Conservation (phyloP, 2,329 filamentous ascomycete genomes). For the Arthroderma uncinatum region DNA sequence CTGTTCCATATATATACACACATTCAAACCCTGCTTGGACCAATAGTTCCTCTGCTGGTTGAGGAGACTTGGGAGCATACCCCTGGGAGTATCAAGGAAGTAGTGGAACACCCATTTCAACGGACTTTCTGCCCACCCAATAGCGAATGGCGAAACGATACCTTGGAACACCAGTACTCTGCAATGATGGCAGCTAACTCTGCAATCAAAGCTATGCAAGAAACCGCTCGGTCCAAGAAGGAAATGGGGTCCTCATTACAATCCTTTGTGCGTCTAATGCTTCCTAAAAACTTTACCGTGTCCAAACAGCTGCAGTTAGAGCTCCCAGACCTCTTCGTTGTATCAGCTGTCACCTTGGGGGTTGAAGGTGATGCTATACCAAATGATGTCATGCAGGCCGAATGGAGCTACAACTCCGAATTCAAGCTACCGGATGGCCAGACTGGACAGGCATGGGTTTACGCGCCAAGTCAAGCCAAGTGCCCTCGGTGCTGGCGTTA, state of each 20-base stretch:
- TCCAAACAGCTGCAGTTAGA: conserved; percentile 34
- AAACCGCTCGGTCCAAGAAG: conserved; percentile 60
- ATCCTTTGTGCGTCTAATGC: conserved; percentile 49
- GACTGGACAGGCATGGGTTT: conserved; percentile 30
- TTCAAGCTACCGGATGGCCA: conserved; percentile 28
- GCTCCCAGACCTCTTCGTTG: conserved; percentile 56
- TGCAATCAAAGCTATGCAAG: conserved; percentile 64
- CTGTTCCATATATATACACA: conserved; percentile 55
- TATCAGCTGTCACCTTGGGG: conserved; percentile 51
- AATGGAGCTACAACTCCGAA: conserved; percentile 35
- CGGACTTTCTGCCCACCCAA: conserved; percentile 26
- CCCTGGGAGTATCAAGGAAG: conserved; percentile 51
- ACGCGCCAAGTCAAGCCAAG: conserved; percentile 49
- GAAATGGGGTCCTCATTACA: conserved; percentile 71
- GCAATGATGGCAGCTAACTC: conserved; percentile 43
- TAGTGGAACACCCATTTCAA: conserved; percentile 36
- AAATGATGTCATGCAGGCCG: conserved; percentile 21
- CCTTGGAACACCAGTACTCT: conserved; percentile 39
- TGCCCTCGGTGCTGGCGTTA: conserved; percentile 87
- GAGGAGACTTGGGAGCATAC: conserved; percentile 79
- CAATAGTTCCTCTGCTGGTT: conserved; percentile 65
- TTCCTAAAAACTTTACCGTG: conserved; percentile 19
- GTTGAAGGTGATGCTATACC: conserved; percentile 22
- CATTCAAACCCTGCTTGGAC: conserved; percentile 65
- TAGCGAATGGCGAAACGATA: conserved; percentile 30